Evolutionary conservation across 768 basidiomycete species (phyloP).

Genomic region (Boletus rubroflammeus): DNA sequence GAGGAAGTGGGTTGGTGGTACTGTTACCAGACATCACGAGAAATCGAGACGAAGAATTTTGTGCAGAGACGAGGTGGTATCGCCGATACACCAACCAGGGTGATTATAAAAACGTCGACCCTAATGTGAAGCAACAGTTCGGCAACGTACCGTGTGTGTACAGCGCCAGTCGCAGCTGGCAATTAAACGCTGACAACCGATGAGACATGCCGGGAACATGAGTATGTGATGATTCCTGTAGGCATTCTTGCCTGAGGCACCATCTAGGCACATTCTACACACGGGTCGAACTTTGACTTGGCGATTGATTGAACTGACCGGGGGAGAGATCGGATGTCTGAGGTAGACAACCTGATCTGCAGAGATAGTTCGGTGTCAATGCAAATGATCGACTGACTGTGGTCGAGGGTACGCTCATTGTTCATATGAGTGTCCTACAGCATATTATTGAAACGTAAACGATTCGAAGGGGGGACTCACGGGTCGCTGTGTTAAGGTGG

Average conservation of each 20-base stretch:
- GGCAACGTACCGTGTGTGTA: neutral
- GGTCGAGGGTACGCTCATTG: neutral
- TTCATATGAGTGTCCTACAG: neutral
- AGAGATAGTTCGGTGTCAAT: neutral
- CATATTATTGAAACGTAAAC: neutral
- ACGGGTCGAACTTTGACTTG: neutral
- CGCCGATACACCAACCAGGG: neutral
- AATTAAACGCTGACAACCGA: neutral
- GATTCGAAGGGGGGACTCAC: neutral
- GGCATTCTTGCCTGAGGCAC: neutral
- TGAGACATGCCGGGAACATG: neutral
- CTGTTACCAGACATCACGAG: neutral
- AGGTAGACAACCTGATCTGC: neutral
- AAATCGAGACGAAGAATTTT: neutral
- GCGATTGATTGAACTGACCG: neutral
- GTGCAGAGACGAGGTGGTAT: too few relatives aligned
- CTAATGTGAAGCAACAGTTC: neutral
- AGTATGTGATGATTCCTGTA: neutral
- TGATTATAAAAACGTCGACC: neutral
- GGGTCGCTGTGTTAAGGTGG: neutral
- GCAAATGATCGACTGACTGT: neutral
- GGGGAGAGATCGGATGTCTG: neutral
- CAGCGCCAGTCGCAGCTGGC: too few relatives aligned
- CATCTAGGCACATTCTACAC: neutral
- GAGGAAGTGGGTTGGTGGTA: neutral